phyloP scores from a whole-genome alignment of 169 alveolate species.

The Cryptosporidium andersoni region DNA sequence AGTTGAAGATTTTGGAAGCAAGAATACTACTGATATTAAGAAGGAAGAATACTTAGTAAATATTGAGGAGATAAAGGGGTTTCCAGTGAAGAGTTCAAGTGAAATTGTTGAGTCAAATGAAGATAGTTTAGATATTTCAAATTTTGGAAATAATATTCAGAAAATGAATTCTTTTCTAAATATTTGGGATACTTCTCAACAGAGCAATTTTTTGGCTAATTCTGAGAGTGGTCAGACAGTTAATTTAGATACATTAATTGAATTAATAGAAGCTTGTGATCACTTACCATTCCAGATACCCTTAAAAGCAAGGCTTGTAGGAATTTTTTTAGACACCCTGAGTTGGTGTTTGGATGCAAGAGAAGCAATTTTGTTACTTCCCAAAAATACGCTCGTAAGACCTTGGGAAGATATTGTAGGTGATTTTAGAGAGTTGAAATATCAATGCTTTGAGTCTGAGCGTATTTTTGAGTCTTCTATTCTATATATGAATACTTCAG shows the following conservation, averaged over 20 bases:
- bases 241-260: not conserved
- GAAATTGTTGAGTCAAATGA: too few species aligned
- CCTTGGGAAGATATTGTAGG: conserved; percentile 66
- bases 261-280: conserved; percentile 53
- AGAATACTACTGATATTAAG: not conserved
- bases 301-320: conserved; percentile 49
- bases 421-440: not conserved
- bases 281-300: conserved; percentile 61
- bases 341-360: conserved; percentile 49
- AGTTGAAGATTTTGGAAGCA: not conserved
- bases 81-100: not conserved
- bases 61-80: not conserved
- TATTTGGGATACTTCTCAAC: too few species aligned
- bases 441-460: too few species aligned
- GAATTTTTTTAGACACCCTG: conserved; percentile 9
- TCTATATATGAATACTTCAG: too few species aligned
- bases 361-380: conserved; percentile 55
- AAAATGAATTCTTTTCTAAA: not conserved
- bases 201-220: too few species aligned
- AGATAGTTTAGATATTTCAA: not conserved
- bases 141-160: not conserved
- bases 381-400: conserved; percentile 44
- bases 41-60: conserved; percentile 12
- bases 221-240: too few species aligned
- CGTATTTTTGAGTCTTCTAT: too few species aligned